Evolutionary conservation across 192 early-diverging fungal species (phyloP).

Genomic region (Coemansia javaensis): DNA sequence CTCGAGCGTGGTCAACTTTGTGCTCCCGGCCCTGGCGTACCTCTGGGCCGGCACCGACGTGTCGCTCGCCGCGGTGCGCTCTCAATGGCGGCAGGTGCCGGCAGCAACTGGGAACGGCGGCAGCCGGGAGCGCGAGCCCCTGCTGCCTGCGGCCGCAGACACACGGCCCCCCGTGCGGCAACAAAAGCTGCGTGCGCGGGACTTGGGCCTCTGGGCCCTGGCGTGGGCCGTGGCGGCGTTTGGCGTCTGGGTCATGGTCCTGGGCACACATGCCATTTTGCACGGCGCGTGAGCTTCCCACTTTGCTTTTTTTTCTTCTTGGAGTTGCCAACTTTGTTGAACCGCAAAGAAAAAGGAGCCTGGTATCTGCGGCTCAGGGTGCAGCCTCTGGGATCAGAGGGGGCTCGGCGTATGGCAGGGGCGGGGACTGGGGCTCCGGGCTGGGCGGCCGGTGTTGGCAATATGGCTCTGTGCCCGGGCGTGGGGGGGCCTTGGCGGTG

Average conservation of each 20-base stretch:
- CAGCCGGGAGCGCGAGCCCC: not conserved
- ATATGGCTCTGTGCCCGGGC: too few relatives aligned
- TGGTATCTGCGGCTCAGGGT: too few relatives aligned
- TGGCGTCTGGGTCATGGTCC: constrained; percentile 38
- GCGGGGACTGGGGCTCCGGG: too few relatives aligned
- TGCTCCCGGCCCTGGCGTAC: constrained; percentile 27
- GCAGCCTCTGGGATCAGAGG: too few relatives aligned
- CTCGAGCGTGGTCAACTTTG: constrained; percentile 32
- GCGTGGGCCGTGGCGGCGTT: constrained; percentile 26
- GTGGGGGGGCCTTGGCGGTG: too few relatives aligned
- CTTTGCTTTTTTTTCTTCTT: not conserved
- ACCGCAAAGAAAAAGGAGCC: too few relatives aligned
- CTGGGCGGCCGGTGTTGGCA: too few relatives aligned
- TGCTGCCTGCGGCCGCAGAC: not conserved
- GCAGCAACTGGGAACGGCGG: not conserved
- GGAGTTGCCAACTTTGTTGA: too few relatives aligned
- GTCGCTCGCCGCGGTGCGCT: not conserved
- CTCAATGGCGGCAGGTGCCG: not conserved
- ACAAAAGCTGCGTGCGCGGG: not conserved
- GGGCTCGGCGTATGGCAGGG: too few relatives aligned
- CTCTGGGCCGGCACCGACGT: constrained; percentile 37
- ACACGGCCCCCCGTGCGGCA: not conserved
- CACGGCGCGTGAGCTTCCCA: not conserved
- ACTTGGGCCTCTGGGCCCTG: constrained; percentile 15
- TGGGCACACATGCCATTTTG: constrained; percentile 29